Base-by-base conservation (phyloP, 1,284 basidiomycete species). In the Irpex lacteus region DNA sequence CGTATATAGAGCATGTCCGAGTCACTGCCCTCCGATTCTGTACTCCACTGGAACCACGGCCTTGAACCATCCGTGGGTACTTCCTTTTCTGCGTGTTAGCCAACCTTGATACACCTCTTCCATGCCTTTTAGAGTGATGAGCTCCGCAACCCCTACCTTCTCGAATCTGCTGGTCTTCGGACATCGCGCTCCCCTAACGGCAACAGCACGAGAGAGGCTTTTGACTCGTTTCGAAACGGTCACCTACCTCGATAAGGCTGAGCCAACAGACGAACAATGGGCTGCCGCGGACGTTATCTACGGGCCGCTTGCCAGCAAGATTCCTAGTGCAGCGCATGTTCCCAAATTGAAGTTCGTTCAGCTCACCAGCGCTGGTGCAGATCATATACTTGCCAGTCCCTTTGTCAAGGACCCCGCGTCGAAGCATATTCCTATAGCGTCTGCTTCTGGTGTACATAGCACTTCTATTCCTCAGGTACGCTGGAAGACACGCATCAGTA, bases 311-410 rank as follows among this genome's bases (percentile, higher is more conserved):
- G 34, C 36, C 9, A n/a, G 26, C 47, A 40, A 32, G 13, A 21
- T 65, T 15, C 21, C n/a, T 2, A 26, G 44, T 26, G 21, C 18
- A 4, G 26, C n/a, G 4, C 50, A 60, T 49, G 60, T 60, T 2
- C 64, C 64, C 11, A 59, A 49, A 4, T 40, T 65, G 37, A 40
- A 50, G 34, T 60, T 62, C 34, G 50, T 65, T 13, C 64, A 65
- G 60, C 64, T 65, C 18, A 21, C 11, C 3, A 65, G 64, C 18
- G 60, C 60, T 6, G 64, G 64, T 8, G 49, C n/a, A 3, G 64
- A 65, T 6, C 19, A 15, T n/a, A 21, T 65, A 19, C 37, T 62
- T 3, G 56, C 18, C 18, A 59, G 40, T 18, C 60, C 60, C 21
- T n/a, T 65, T 9, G 55, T 60, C 49, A 44, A 62, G 56, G 64